Evolutionary conservation across 306 rosid genomes (phyloP), one percentile per base, ranked within the genome.

Genomic region (Datisca glomerata): DNA sequence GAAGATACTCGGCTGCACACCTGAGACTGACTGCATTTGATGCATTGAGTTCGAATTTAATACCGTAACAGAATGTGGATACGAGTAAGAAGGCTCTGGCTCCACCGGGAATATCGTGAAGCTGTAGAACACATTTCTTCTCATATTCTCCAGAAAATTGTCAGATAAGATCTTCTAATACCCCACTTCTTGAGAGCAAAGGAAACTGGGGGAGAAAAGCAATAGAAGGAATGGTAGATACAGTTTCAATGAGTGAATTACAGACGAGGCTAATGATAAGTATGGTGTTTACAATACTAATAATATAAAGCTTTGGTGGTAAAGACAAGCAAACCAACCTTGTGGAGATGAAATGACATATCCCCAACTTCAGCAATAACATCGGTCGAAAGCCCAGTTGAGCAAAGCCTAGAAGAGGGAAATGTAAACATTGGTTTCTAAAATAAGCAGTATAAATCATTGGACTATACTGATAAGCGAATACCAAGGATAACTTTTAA

Each of bases 371-470:
- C 93, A 76, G 82, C 52, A 45, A 72, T 57, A 33, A 87, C 65
- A 58, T 87, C 96, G 32, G 82, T 73, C 21, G 93, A 54, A 48
- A 87, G 96, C 41, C 93, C 96, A 51, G 78, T 71, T 34, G 87
- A 73, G 76, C 85, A 87, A 21, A 73, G 55, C 96, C 96, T 87
- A n/a, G n/a, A n/a, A n/a, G n/a, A n/a, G n/a, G n/a, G n/a, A n/a
- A n/a, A n/a, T n/a, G n/a, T n/a, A n/a, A n/a, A n/a, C n/a, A n/a
- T n/a, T n/a, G n/a, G n/a, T n/a, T n/a, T n/a, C n/a, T n/a, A n/a
- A n/a, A n/a, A n/a, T n/a, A n/a, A n/a, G n/a, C n/a, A n/a, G n/a
- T n/a, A n/a, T n/a, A n/a, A n/a, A n/a, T n/a, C n/a, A n/a, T n/a
- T n/a, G n/a, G n/a, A n/a, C n/a, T n/a, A n/a, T n/a, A n/a, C n/a